Evolutionary conservation across 208 protist species (phyloP).

Genomic region (Kentomonas sorsogonicus): DNA sequence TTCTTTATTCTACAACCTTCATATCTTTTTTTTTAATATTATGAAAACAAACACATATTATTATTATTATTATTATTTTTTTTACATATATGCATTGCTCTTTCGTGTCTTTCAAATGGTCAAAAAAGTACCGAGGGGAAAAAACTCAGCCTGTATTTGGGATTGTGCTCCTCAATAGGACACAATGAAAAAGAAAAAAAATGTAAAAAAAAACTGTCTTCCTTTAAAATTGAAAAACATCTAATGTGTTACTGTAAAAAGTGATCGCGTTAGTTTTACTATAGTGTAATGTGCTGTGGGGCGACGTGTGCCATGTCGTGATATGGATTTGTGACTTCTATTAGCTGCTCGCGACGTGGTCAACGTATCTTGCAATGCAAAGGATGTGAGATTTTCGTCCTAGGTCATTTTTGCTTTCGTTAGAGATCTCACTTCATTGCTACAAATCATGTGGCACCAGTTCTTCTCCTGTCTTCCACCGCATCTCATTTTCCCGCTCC

Average conservation of each 20-base stretch:
- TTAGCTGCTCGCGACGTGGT: background rate
- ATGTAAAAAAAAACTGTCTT: background rate
- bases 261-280: background rate
- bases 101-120: background rate
- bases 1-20: background rate
- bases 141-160: background rate
- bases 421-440: background rate
- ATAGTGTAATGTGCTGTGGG: background rate
- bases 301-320: too few relatives aligned
- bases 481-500: constrained; percentile 6
- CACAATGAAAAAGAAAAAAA: constrained; percentile 4
- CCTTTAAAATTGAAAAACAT: background rate
- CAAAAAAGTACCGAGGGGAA: background rate
- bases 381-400: background rate
- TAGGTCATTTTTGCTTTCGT: background rate
- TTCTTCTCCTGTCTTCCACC: too few relatives aligned
- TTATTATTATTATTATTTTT: constrained; percentile 15
- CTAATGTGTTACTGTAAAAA: background rate
- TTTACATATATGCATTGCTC: background rate
- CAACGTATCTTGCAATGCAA: background rate
- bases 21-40: constrained; percentile 6
- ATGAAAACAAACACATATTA: background rate
- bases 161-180: background rate
- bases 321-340: background rate
- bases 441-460: background rate